Percentiles rank a stretch among this genome's conserved stretches.
phyloP scores from a whole-genome alignment of 2,329 filamentous ascomycete genomes.

The Daldinia eschscholtzii region DNA sequence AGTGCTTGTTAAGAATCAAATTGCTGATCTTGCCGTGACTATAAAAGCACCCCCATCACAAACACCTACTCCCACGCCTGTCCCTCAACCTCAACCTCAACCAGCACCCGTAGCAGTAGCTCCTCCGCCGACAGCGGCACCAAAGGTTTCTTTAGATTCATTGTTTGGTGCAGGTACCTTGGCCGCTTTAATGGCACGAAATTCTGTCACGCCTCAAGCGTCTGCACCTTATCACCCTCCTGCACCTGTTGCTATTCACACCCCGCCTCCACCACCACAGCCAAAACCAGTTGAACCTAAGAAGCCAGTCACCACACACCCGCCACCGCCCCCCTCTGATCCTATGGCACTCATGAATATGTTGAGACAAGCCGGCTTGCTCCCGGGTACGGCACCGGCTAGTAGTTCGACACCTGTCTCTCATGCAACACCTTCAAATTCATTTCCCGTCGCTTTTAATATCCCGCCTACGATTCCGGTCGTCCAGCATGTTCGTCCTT shows the following conservation, averaged over 20 bases:
- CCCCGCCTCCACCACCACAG: conserved; percentile 59
- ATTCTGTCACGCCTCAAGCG: conserved; percentile 63
- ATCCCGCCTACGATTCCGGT: conserved; percentile 52
- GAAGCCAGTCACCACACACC: conserved; percentile 48
- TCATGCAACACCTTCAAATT: conserved; percentile 54
- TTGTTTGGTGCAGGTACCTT: conserved; percentile 71
- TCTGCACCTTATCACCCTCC: conserved; percentile 61
- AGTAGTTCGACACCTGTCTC: conserved; percentile 53
- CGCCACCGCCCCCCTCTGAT: conserved; percentile 54
- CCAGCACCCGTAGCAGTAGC: conserved; percentile 54
- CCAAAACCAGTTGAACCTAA: conserved; percentile 55
- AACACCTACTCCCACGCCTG: conserved; percentile 55
- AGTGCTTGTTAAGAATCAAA: conserved; percentile 85
- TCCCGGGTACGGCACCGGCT: conserved; percentile 59
- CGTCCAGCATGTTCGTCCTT: conserved; percentile 49
- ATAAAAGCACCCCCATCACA: conserved; percentile 64
- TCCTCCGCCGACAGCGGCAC: conserved; percentile 52
- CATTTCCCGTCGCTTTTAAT: conserved; percentile 54
- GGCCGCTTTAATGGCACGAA: conserved; percentile 69
- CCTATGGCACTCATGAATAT: conserved; percentile 75
- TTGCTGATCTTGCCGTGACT: conserved; percentile 80
- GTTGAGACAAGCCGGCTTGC: conserved; percentile 75
- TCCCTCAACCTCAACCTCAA: conserved; percentile 12
- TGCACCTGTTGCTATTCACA: conserved; percentile 59
- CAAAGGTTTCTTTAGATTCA: conserved; percentile 67